Base-by-base conservation (phyloP, 495 filamentous ascomycete genomes). In the Friedmanniomyces endolithicus region DNA sequence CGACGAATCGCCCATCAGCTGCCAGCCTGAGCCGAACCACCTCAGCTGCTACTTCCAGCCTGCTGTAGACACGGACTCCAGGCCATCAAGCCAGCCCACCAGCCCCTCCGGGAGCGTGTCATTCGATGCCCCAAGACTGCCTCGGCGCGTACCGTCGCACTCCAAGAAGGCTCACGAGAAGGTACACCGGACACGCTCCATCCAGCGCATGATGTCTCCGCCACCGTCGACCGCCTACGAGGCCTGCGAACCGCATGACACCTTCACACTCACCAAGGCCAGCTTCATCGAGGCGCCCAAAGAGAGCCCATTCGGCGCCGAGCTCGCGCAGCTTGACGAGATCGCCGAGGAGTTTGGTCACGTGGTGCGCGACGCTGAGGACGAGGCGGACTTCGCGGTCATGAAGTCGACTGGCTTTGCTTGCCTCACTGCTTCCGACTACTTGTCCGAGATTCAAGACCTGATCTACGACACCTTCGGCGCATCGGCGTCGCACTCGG, bases 281-380 rank as follows among this genome's bases (percentile, higher is more conserved):
- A 29, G 34, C 37, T 57, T 62, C 23, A 58, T 60, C 19, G 64
- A 67, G 50, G 57, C 67, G 20, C 45, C 55, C 3, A 50, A 52
- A 45, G 41, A 56, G 25, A 67, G 65, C 56, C 83, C 83, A 11
- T 87, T 87, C 63, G 85, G 81, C 6, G 74, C 75, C n/a, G 86
- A 88, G 67, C 72, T 90, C 37, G 82, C 82, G 31, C 78, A 87
- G 64, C 77, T 87, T 3, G 76, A 82, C 45, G 86, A 88, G 70
- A 77, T 97, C 11, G 90, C 84, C 0, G 92, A 96, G 70, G 89
- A 95, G 64, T 87, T 86, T 55, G 85, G 86, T 16, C 75, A 72
- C 1, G 66, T 68, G 0, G 61, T 64, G 20, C 60, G 55, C 46
- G 63, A 66, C 40, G 63, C 75, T 51, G 75, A 78, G 64, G 71